These are phyloP conservation scores for Kwoniella sp. DNA, from an alignment of 768 basidiomycete species.

Conservation along the genomic window DNA sequence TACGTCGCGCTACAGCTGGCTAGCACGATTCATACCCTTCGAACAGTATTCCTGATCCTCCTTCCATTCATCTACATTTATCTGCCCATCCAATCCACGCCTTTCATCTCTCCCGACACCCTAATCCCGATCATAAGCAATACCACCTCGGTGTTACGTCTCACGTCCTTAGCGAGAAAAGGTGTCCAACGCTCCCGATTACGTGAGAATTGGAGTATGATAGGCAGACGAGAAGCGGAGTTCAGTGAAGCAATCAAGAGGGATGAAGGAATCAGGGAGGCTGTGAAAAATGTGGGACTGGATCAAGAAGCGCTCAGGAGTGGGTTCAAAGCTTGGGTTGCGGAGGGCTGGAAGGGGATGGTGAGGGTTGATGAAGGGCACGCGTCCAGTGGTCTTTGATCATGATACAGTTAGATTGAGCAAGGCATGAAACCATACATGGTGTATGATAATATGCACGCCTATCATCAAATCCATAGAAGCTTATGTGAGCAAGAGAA, in stretches of 20 bases:
- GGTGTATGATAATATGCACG: too few species aligned
- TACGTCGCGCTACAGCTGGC: too few species aligned
- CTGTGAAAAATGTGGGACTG: constrained; percentile 13
- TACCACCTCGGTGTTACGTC: constrained; percentile 30
- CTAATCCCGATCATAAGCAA: constrained; percentile 28
- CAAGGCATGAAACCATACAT: too few species aligned
- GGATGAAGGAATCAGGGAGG: constrained; percentile 23
- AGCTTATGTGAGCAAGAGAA: too few species aligned
- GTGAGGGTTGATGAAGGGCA: constrained; percentile 28
- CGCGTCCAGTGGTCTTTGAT: too few species aligned
- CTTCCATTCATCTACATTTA: constrained; percentile 32
- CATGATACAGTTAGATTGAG: not conserved
- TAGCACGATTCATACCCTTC: constrained; percentile 35
- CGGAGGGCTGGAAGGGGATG: constrained; percentile 40
- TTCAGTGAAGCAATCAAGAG: constrained; percentile 3
- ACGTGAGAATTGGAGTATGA: constrained; percentile 13
- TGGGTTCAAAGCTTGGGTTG: constrained; percentile 25
- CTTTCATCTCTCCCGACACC: not conserved
- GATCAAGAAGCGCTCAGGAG: constrained; percentile 21
- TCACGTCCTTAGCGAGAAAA: constrained; percentile 28
- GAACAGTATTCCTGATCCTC: constrained; percentile 29
- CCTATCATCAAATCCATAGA: too few species aligned
- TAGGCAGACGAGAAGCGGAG: constrained; percentile 15
- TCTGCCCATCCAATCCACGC: constrained; percentile 26
- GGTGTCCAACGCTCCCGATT: constrained; percentile 15